Conservation (phyloP, 2,329 filamentous ascomycete genomes). For the Exophiala bonariae region DNA sequence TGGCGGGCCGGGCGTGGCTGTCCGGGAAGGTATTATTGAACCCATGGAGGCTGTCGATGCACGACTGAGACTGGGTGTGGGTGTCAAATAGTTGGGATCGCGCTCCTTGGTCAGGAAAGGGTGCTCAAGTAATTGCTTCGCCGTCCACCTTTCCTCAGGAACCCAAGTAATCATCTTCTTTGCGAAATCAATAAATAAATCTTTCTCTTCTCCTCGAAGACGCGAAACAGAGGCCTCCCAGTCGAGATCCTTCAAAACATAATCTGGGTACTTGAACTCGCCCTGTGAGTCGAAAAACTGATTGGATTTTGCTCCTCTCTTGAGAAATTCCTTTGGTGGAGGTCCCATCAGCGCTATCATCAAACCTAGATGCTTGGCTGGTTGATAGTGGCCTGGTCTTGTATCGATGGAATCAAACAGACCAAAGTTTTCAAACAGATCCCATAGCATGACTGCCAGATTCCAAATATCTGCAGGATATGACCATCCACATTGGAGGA, state of each 20-base stretch:
- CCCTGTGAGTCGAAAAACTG: conserved; percentile 29
- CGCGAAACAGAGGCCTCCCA: conserved; percentile 24
- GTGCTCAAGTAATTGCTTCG: conserved; percentile 37
- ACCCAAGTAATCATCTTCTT: conserved; percentile 37
- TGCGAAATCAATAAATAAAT: conserved; percentile 35
- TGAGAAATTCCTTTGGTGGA: conserved; percentile 38
- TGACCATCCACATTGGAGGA: conserved; percentile 40
- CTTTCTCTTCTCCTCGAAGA: conserved; percentile 33
- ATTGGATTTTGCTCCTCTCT: conserved; percentile 33
- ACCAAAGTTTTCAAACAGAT: conserved; percentile 39
- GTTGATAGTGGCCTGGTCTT: conserved; percentile 36
- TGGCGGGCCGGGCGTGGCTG: conserved; percentile 14
- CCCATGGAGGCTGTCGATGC: conserved; percentile 20
- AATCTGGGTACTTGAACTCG: conserved; percentile 25
- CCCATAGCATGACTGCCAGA: conserved; percentile 40
- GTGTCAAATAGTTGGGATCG: conserved; percentile 11
- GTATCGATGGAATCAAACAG: conserved; percentile 39
- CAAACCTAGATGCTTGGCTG: conserved; percentile 41
- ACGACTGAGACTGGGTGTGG: conserved; percentile 17
- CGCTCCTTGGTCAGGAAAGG: conserved; percentile 33
- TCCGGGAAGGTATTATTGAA: conserved; percentile 16
- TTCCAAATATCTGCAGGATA: conserved; percentile 45
- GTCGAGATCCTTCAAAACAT: conserved; percentile 18
- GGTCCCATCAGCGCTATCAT: conserved; percentile 45
- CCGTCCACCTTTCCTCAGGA: conserved; percentile 37